Evolutionary conservation across 108 stramenopile genomes (phyloP), one percentile per base, ranked within the genome.

Genomic region (Cyclotella choctawhatcheeana): DNA sequence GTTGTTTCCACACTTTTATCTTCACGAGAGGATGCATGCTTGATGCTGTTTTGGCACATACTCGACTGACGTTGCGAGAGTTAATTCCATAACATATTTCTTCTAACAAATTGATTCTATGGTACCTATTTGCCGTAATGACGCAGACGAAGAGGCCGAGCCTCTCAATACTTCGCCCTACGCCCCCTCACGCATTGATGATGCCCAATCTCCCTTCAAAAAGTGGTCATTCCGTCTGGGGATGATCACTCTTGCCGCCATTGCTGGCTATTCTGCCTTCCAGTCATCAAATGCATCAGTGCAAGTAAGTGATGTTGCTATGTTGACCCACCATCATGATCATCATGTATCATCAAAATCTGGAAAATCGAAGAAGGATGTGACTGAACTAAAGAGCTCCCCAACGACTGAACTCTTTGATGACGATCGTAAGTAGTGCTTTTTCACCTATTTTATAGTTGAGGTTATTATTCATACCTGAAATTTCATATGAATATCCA

Each of bases 101-200:
- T 27, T 20, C 33, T 50, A 5, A 8, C 37, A 7, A n/a, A 51
- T 50, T 21, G 24, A 58, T n/a, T n/a, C n/a, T n/a, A n/a, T n/a
- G n/a, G n/a, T n/a, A n/a, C n/a, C n/a, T n/a, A n/a, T n/a, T n/a
- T n/a, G n/a, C n/a, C n/a, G n/a, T n/a, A n/a, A n/a, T n/a, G n/a
- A n/a, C n/a, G n/a, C 58, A 66, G 73, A 74, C 40, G 65, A 45
- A 35, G 73, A 74, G 73, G 65, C 73, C 18, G 73, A 74, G 35
- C 73, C 73, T 58, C 73, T 74, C 45, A 65, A 32, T 56, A 31
- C 16, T 18, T 29, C 20, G 8, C 26, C 51, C 51, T 63, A 59
- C 51, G 35, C 26, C 35, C 37, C 34, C 21, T 22, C 34, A 29
- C 6, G 27, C 43, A 12, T 6, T 35, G 22, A 60, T 24, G 59